Percentiles rank a stretch among this genome's conserved stretches.
These are phyloP conservation scores for Platismatia glauca DNA, from an alignment of 495 filamentous ascomycete species.

Conservation along the genomic window DNA sequence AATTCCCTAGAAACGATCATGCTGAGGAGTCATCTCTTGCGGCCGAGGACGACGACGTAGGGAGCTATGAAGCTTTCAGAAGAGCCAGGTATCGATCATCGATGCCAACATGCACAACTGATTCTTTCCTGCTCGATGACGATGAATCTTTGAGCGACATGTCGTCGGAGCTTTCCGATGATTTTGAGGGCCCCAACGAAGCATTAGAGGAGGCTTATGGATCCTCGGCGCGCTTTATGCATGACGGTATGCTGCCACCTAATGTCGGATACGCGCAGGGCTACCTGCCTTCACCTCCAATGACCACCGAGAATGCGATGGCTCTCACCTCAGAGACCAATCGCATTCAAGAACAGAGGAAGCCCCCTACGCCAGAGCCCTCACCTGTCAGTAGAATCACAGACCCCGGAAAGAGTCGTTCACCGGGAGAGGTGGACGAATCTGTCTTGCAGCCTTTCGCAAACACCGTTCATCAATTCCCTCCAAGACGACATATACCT, in stretches of 20 bases:
- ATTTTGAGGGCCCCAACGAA: conserved; percentile 46
- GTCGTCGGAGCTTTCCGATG: conserved; percentile 72
- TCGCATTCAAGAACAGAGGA: conserved; percentile 34
- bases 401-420: conserved; percentile 15
- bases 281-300: conserved; percentile 71
- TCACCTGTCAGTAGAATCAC: conserved; percentile 32
- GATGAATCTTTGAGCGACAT: conserved; percentile 65
- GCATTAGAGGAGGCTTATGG: conserved; percentile 32
- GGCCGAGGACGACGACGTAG: conserved; percentile 4
- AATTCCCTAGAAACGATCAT: neutral
- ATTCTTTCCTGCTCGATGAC: conserved; percentile 58
- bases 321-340: conserved; percentile 38
- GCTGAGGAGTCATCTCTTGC: neutral
- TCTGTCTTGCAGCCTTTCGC: conserved; percentile 21
- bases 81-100: conserved; percentile 43
- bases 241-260: conserved; percentile 34
- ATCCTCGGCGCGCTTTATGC: conserved; percentile 31
- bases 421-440: conserved; percentile 16
- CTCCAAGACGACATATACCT: conserved; percentile 56
- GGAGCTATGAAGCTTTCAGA: conserved; percentile 31
- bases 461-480: conserved; percentile 22
- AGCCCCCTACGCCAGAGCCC: conserved; percentile 44
- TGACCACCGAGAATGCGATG: conserved; percentile 58
- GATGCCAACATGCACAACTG: conserved; percentile 29
- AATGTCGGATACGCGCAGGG: conserved; percentile 50